Evolutionary conservation across 768 basidiomycete species (phyloP).

Genomic region (Cubamyces sp.): DNA sequence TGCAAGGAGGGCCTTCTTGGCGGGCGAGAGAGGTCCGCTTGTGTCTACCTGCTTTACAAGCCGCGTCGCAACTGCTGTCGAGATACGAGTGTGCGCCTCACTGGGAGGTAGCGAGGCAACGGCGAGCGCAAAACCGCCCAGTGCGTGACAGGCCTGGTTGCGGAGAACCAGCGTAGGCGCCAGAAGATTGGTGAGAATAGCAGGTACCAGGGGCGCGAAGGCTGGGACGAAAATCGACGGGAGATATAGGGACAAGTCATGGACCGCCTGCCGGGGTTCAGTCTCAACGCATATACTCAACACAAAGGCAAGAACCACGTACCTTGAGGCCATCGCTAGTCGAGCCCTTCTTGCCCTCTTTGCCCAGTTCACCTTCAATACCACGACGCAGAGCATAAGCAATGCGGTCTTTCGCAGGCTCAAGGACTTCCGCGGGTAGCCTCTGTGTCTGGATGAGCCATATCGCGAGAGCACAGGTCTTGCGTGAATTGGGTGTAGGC

Average conservation of each 20-base stretch:
- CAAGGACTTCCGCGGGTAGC: conserved; percentile 62
- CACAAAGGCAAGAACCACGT: conserved; percentile 23
- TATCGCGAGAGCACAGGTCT: conserved; percentile 79
- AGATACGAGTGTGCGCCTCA: conserved; percentile 54
- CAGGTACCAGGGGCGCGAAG: conserved; percentile 62
- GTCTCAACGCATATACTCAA: conserved; percentile 13
- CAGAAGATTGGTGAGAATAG: conserved; percentile 64
- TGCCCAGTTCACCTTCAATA: conserved; percentile 82
- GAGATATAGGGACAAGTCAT: conserved; percentile 66
- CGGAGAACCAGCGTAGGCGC: conserved; percentile 69
- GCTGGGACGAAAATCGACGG: conserved; percentile 71
- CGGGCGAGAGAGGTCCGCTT: conserved; percentile 19
- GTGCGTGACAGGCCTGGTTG: conserved; percentile 73
- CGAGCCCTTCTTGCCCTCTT: conserved; percentile 88
- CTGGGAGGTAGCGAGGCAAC: conserved; percentile 52
- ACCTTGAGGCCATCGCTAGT: conserved; percentile 80
- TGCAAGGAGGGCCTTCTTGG: conserved; percentile 40
- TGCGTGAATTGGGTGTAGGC: conserved; percentile 84
- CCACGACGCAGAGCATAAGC: conserved; percentile 74
- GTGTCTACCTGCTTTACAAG: conserved; percentile 44
- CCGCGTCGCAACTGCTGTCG: conserved; percentile 50
- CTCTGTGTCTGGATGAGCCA: conserved; percentile 75
- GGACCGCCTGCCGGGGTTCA: conserved; percentile 57
- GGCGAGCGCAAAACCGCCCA: conserved; percentile 68
- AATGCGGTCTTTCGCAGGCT: conserved; percentile 67